phyloP scores from a whole-genome alignment of 495 filamentous ascomycete genomes.

The Penicillium silybi region DNA sequence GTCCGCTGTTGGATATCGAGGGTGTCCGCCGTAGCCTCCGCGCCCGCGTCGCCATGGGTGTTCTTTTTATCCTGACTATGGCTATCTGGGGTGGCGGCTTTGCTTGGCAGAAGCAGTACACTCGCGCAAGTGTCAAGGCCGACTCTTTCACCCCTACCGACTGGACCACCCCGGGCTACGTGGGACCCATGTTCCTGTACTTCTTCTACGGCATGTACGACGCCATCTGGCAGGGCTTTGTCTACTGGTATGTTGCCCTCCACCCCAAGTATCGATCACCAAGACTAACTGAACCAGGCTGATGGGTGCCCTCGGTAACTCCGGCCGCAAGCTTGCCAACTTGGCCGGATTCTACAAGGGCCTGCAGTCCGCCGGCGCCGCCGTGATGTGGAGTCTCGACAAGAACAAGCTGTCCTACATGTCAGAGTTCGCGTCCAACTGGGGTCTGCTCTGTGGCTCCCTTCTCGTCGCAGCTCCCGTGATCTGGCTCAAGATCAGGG shows the following conservation, averaged over 20 bases:
- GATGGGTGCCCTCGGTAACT: constrained; percentile 89
- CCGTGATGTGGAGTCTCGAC: constrained; percentile 78
- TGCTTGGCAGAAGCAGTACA: constrained; percentile 47
- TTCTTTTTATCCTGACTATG: constrained; percentile 40
- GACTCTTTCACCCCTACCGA: constrained; percentile 30
- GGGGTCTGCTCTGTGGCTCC: constrained; percentile 63
- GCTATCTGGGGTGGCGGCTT: constrained; percentile 51
- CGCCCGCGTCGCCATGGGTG: constrained; percentile 35
- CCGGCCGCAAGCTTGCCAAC: constrained; percentile 83
- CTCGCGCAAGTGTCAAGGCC: constrained; percentile 22
- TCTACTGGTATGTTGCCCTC: constrained; percentile 66
- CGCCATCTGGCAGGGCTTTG: constrained; percentile 60
- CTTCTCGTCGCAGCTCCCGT: constrained; percentile 68
- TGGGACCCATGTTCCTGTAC: constrained; percentile 51
- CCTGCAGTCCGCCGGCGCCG: constrained; percentile 80
- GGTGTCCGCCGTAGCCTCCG: constrained; percentile 36
- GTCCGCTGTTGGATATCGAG: constrained; percentile 40
- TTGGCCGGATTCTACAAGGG: constrained; percentile 91
- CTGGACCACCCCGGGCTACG: constrained; percentile 37
- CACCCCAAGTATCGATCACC: background rate
- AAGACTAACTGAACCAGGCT: constrained; percentile 45
- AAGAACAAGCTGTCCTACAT: constrained; percentile 56
- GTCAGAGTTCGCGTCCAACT: constrained; percentile 49
- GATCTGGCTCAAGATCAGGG: constrained; percentile 67
- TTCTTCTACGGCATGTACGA: constrained; percentile 54